Percentiles rank a stretch among this genome's conserved stretches.
These are phyloP conservation scores for Pleurotus pulmonarius DNA, from an alignment of 768 basidiomycete species.

Conservation along the genomic window DNA sequence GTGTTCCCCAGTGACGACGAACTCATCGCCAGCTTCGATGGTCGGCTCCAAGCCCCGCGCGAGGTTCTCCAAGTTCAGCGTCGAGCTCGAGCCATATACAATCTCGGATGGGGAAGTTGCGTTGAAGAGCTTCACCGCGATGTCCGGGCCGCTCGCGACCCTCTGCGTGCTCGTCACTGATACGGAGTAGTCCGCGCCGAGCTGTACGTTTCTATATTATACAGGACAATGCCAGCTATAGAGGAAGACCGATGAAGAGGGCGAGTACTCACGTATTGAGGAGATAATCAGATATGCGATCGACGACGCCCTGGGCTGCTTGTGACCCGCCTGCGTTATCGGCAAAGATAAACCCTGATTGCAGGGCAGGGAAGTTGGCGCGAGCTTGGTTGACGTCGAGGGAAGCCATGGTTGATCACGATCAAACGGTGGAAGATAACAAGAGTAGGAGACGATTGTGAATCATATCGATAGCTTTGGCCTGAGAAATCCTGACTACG, in stretches of 20 bases:
- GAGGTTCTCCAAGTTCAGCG: slow-evolving; percentile 67
- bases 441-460: no score
- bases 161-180: slow-evolving; percentile 46
- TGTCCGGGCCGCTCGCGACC: slow-evolving; percentile 45
- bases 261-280: slow-evolving; percentile 36
- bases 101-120: slow-evolving; percentile 61
- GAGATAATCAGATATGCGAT: slow-evolving; percentile 65
- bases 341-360: slow-evolving; percentile 7
- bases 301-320: slow-evolving; percentile 49
- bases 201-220: slow-evolving; percentile 52
- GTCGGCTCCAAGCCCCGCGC: slow-evolving; percentile 55
- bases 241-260: not conserved
- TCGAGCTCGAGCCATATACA: slow-evolving; percentile 63
- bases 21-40: slow-evolving; percentile 61
- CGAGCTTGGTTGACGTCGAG: slow-evolving; percentile 2
- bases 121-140: slow-evolving; percentile 60
- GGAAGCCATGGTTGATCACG: not conserved
- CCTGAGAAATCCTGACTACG: no score
- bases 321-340: slow-evolving; percentile 26
- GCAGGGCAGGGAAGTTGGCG: slow-evolving; percentile 3
- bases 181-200: slow-evolving; percentile 66
- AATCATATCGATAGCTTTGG: no score
- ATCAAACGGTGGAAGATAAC: no score
- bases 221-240: not conserved
- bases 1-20: slow-evolving; percentile 77